phyloP scores from a whole-genome alignment of 164 flowering plant species.

The Echeveria elegans region DNA sequence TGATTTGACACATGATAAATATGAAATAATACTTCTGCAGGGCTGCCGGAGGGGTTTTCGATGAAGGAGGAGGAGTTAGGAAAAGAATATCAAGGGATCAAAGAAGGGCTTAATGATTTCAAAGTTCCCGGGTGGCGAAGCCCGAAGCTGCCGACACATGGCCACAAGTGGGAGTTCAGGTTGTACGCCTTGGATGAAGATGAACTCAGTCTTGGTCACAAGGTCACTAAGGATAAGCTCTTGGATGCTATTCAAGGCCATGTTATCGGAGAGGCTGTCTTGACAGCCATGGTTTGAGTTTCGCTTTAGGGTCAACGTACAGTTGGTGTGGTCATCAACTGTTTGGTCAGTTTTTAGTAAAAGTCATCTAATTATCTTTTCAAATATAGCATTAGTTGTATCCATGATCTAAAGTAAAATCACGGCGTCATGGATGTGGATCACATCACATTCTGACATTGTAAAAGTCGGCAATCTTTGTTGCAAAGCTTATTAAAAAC shows the following conservation, averaged over 20 bases:
- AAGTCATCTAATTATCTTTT: too few relatives aligned
- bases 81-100: conserved; percentile 42
- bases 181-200: conserved; percentile 69
- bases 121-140: conserved; percentile 80
- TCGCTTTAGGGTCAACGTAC: too few relatives aligned
- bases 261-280: conserved; percentile 54
- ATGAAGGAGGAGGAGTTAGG: conserved; percentile 48
- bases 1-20: too few relatives aligned
- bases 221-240: conserved; percentile 78
- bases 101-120: conserved; percentile 62
- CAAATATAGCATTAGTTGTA: too few relatives aligned
- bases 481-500: too few relatives aligned
- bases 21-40: neutral
- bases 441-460: too few relatives aligned
- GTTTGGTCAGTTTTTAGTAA: too few relatives aligned
- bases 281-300: conserved; percentile 46
- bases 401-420: too few relatives aligned
- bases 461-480: too few relatives aligned
- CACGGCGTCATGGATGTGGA: too few relatives aligned
- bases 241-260: conserved; percentile 61
- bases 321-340: too few relatives aligned
- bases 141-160: conserved; percentile 41
- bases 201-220: conserved; percentile 49
- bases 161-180: conserved; percentile 66
- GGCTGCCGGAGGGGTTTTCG: conserved; percentile 69